Base-by-base conservation (phyloP, 305 asterid genomes). In the Fraxinus nigra region DNA sequence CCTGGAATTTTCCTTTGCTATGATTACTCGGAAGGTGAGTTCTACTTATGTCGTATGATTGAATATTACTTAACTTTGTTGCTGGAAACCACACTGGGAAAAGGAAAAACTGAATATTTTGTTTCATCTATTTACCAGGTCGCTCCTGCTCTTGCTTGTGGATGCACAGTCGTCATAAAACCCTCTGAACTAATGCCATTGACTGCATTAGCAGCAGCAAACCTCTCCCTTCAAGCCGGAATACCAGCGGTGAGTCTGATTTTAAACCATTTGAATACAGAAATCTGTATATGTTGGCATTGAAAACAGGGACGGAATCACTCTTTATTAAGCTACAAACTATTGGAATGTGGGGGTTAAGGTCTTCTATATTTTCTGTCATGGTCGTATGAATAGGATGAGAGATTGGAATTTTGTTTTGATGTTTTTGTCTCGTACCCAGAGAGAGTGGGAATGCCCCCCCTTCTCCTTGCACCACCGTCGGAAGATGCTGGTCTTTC, bases 1-100 rank as follows among this genome's bases (percentile, higher is more conserved):
- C 99, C 63, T 96, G 99, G 98, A 96, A 96, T 89, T 94, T 94
- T 78, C 99, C 98, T 35, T 76, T 96, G 99, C 99, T 79, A 94
- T 96, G 99, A 92, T 96, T 81, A 94, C 99, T 26, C 92, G 99
- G 87, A 96, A 96, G 90, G 97, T 93, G 65, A 43, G 87, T 75
- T 76, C 74, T 11, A 43, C 80, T 75, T 33, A 10, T 61, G 30
- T 75, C 30, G 30, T 54, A 51, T 78, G 75, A 24, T 77, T 61
- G 26, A 54, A 46, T 69, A 43, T 18, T 81, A 1, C 78, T 73
- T 56, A 30, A 28, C 61, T 70, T 48, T 26, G 65, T 82, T 72
- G 74, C 38, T 43, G 37, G 51, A 70, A 73, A 48, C 38, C 74
- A 72, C 78, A 67, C 11, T 79, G 72, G 24, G 70, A 30, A 35